A percentile compares a stretch with the other conserved stretches of the same genome.
Evolutionary conservation across 352 stramenopile genomes (phyloP).

Genomic region (Pythium oligandrum): DNA sequence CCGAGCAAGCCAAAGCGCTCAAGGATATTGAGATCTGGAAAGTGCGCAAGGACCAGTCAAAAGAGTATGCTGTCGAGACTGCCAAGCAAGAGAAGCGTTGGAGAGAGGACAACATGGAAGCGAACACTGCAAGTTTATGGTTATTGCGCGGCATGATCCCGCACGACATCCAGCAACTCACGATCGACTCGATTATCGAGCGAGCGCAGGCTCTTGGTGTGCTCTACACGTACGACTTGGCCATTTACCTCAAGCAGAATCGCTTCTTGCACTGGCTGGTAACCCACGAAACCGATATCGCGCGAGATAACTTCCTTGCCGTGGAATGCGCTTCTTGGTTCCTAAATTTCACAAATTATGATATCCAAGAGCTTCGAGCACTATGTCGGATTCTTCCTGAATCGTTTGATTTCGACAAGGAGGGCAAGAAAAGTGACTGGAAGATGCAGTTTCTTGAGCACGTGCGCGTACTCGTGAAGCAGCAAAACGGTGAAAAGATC

Average conservation of each 20-base stretch:
- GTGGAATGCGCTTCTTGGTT: conserved; percentile 58
- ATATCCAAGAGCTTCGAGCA: conserved; percentile 64
- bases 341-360: conserved; percentile 55
- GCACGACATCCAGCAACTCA: conserved; percentile 51
- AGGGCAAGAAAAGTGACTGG: conserved; percentile 61
- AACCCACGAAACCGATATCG: conserved; percentile 64
- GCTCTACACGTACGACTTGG: conserved; percentile 73
- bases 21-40: conserved; percentile 72
- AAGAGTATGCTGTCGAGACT: conserved; percentile 55
- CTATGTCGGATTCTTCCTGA: conserved; percentile 44
- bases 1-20: conserved; percentile 43
- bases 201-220: conserved; percentile 22
- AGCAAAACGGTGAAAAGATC: conserved; percentile 52
- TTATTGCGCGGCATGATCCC: conserved; percentile 49
- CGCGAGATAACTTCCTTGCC: conserved; percentile 65
- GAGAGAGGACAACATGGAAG: conserved; percentile 28
- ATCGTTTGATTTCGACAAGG: conserved; percentile 72
- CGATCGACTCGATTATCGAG: conserved; percentile 45
- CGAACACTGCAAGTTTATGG: conserved; percentile 33
- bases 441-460: conserved; percentile 60
- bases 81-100: conserved; percentile 41
- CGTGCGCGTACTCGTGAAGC: conserved; percentile 42
- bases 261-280: conserved; percentile 73
- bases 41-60: conserved; percentile 38
- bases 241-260: conserved; percentile 77